Evolutionary conservation across 768 basidiomycete species (phyloP).

Genomic region (Epithele typhae): DNA sequence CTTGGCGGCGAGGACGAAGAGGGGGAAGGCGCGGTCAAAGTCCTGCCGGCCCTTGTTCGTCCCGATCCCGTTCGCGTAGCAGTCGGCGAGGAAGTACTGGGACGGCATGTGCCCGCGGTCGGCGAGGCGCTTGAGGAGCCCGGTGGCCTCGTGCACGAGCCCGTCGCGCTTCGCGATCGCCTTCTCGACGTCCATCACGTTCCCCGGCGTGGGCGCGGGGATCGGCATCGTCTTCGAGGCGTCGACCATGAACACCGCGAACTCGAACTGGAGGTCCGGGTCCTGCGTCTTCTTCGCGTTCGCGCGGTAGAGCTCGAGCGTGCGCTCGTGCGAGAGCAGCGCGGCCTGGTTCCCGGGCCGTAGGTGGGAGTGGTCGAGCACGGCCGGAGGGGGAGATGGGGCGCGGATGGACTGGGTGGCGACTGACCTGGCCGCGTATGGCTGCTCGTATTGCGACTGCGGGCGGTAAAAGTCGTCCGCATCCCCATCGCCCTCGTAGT

Average conservation of each 20-base stretch:
- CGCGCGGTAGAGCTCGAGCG: conserved; percentile 92
- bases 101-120: conserved; percentile 92
- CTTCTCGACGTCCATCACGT: conserved; percentile 77
- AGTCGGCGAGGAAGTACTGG: conserved; percentile 97
- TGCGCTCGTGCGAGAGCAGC: conserved; percentile 91
- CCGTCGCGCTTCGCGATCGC: conserved; percentile 82
- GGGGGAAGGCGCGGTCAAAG: conserved; percentile 94
- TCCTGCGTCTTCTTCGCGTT: conserved; percentile 99
- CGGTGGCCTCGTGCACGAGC: conserved; percentile 82
- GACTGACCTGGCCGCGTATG: conserved; percentile 15
- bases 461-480: conserved; percentile 25
- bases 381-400: conserved; percentile 65
- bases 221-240: conserved; percentile 88
- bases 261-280: conserved; percentile 96
- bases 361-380: conserved; percentile 90
- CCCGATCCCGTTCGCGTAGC: conserved; percentile 97
- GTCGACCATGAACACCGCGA: conserved; percentile 98
- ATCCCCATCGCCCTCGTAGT: conserved; percentile 17
- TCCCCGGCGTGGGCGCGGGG: conserved; percentile 62
- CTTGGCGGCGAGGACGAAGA: conserved; percentile 95
- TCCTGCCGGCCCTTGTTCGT: conserved; percentile 88
- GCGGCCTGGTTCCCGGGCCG: conserved; percentile 90
- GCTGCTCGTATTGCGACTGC: conserved; percentile 21
- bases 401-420: conserved; percentile 43
- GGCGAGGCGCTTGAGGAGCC: conserved; percentile 84